Evolutionary conservation across 2,329 filamentous ascomycete species (phyloP), one percentile per base, ranked within the genome.

Genomic region (Diaporthe velutina): DNA sequence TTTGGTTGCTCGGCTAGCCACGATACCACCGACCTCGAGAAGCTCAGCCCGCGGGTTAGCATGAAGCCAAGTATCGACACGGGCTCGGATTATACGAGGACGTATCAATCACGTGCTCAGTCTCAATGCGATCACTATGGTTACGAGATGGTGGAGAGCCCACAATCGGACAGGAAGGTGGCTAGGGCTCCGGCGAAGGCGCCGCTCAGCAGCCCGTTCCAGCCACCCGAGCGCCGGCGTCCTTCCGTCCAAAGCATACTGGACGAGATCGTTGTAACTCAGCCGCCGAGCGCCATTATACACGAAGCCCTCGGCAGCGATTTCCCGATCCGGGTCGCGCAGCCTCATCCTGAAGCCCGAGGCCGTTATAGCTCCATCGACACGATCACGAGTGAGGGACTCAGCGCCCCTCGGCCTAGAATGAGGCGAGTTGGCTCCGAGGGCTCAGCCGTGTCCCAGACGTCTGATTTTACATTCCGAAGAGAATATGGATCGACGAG

Each of bases 181-280:
- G 6, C 45, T 15, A 54, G 64, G 33, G 0, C 30, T 1, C 15
- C 9, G 45, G 22, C 15, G 8, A 54, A 8, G 33, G 28, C 2
- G 7, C 33, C 64, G 4, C 10, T 40, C 48, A 54, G 8, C 48
- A 54, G 33, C n/a, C 45, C 64, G 1, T 67, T 50, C 64, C 64
- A 52, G 45, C 45, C 64, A 2, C 64, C 64, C 64, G 64, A 67
- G 64, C 64, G 50, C 33, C 33, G 64, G 9, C 64, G 64, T 10
- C 64, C 64, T 9, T 68, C 64, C 8, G 64, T 68, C 33, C 64
- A 68, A 17, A 68, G 64, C 33, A 68, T 68, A 4, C 33, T 68
- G 15, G 64, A 68, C 15, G 64, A 68, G 64, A 68, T 68, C 9
- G 64, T 68, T 12, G 64, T 68, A 15, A 68, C 64, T 1, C 64